A percentile compares a stretch with the other conserved stretches of the same genome.
phyloP scores from a whole-genome alignment of 805 yeast genomes.

The Pichia deserticola region DNA sequence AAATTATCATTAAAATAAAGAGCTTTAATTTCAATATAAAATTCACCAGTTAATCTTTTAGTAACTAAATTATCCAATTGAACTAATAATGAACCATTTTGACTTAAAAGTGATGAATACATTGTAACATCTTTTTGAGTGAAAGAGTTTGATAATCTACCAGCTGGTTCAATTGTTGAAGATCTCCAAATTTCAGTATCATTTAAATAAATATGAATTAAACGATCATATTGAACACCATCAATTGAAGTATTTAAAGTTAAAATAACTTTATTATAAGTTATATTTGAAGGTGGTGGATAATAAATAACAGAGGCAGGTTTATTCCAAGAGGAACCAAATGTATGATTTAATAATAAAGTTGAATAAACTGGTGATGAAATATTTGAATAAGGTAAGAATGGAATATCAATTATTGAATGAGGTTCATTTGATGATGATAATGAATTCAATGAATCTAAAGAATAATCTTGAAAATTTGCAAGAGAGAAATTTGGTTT shows the following conservation, averaged over 20 bases:
- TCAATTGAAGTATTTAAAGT: slow-evolving; percentile 44
- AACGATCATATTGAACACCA: slow-evolving; percentile 60
- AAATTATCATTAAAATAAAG: slow-evolving; percentile 38
- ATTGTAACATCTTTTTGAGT: slow-evolving; percentile 58
- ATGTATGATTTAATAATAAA: slow-evolving; percentile 37
- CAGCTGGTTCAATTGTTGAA: slow-evolving; percentile 74
- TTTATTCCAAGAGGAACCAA: slow-evolving; percentile 55
- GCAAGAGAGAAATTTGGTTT: background rate
- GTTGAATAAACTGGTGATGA: slow-evolving; percentile 33
- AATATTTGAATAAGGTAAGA: slow-evolving; percentile 19
- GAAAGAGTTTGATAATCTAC: slow-evolving; percentile 39
- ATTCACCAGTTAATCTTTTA: slow-evolving; percentile 51
- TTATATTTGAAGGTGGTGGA: slow-evolving; percentile 37
- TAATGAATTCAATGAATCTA: background rate
- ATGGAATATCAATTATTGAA: slow-evolving; percentile 28
- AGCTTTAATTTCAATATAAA: slow-evolving; percentile 45
- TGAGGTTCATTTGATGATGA: slow-evolving; percentile 5
- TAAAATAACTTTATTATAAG: slow-evolving; percentile 47
- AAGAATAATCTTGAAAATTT: slow-evolving; percentile 1
- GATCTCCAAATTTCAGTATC: slow-evolving; percentile 76
- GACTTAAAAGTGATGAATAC: slow-evolving; percentile 42
- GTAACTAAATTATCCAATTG: slow-evolving; percentile 60
- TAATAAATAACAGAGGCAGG: slow-evolving; percentile 37
- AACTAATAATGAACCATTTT: slow-evolving; percentile 37
- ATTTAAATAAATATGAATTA: slow-evolving; percentile 54